Percentiles rank a stretch among this genome's conserved stretches.
Evolutionary conservation across 306 rosid genomes (phyloP).

Genomic region (Rosa persica): DNA sequence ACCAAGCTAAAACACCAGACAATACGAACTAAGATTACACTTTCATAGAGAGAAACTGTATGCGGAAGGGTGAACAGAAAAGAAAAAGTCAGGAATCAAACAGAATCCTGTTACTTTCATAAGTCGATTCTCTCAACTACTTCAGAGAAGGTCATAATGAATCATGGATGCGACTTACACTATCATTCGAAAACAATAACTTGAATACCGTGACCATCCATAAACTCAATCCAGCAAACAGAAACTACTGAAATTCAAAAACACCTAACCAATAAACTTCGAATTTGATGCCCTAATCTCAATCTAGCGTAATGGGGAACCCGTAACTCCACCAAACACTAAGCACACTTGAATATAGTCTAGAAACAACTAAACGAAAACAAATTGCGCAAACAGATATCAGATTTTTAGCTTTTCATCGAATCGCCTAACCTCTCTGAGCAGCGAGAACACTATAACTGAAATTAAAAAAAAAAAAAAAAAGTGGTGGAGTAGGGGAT

Average conservation of each 20-base stretch:
- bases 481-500: background rate
- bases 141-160: no score
- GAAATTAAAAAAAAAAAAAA: background rate
- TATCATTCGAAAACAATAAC: background rate
- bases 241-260: no score
- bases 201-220: no score
- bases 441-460: background rate
- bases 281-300: background rate
- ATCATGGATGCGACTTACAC: background rate
- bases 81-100: background rate
- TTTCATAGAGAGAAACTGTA: background rate
- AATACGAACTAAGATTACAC: background rate
- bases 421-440: background rate
- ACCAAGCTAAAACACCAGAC: constrained; percentile 53
- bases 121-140: background rate
- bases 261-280: background rate
- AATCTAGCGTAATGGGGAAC: background rate
- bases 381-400: background rate
- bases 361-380: background rate
- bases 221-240: no score
- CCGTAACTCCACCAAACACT: background rate
- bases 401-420: background rate
- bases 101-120: no score
- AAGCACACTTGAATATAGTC: background rate
- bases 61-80: no score